Base-by-base conservation (phyloP, 2,329 filamentous ascomycete genomes). In the Cladosporium cucumerinum region DNA sequence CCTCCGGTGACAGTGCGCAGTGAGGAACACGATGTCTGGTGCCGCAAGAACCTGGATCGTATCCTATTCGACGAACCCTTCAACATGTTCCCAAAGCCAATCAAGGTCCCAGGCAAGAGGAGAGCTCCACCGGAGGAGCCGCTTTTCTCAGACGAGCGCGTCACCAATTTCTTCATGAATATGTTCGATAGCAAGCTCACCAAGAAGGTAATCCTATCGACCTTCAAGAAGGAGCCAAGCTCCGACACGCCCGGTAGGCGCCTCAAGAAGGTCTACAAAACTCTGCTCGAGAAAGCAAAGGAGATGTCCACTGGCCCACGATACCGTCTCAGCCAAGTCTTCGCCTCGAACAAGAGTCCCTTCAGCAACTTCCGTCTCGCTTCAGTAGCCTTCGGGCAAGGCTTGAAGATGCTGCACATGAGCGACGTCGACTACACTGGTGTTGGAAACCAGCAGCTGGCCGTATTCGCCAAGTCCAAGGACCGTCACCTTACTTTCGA, bases 321-420 rank as follows among this genome's bases (percentile, higher is more conserved):
- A 6, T 58, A 43, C 36, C 16, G 10, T 7, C 34, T 46, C 34
- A 10, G 4, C 2, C 18, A 58, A 4, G 36, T 39, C 23, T 58
- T 58, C 36, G 14, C 2, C 7, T 58, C 55, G 1, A 5, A n/a
- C 7, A 2, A n/a, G 23, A 58, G 55, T n/a, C 55, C 55, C 5
- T 58, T 58, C 55, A 36, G 23, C 18, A 58, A 58, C 34, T 58
- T 58, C 7, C 36, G 34, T 12, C 55, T 58, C 23, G 55, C 55
- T 21, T 14, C 55, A 0, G 14, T 0, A 6, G 55, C 32, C 2
- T 58, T 39, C 8, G 55, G 23, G 4, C 32, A 25, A 3, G 16
- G 25, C 5, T 18, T 58, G 23, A 36, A 34, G 18, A 58, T 58
- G 55, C 23, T 58, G 2, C 55, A 58, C 55, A 39, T 23, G 14